These are phyloP conservation scores for Trichomonas gallinae DNA, from an alignment of 208 protist genomes.

Conservation along the genomic window DNA sequence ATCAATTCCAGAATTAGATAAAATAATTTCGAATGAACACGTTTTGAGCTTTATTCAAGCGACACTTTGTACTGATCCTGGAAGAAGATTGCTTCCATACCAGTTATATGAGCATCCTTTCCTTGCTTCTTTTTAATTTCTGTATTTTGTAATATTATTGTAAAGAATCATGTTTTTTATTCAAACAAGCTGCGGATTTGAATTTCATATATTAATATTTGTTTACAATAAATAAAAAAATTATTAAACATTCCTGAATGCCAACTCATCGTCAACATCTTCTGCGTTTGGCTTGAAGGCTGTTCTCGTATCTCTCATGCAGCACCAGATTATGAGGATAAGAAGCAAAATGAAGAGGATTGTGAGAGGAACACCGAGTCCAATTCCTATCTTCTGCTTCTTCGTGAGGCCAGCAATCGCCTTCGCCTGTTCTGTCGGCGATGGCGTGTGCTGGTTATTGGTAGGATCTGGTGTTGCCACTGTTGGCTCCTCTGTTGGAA, in stretches of 20 bases:
- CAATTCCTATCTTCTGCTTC: not conserved
- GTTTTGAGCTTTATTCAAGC: not conserved
- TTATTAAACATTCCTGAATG: not conserved
- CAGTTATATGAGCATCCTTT: not conserved
- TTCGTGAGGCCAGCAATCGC: not conserved
- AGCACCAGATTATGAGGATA: not conserved
- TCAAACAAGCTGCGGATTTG: too few species aligned
- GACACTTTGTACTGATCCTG: not conserved
- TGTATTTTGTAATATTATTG: too few species aligned
- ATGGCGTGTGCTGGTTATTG: not conserved
- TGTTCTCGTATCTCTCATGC: not conserved
- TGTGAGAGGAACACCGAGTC: not conserved
- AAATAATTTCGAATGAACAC: not conserved
- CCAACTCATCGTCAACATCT: not conserved
- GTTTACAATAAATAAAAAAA: not conserved
- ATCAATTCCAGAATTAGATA: not conserved
- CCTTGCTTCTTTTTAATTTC: not conserved
- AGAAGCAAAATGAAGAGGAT: not conserved
- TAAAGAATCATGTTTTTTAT: too few species aligned
- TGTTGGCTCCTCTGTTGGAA: too few species aligned
- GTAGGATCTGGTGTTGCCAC: not conserved
- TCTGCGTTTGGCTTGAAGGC: not conserved
- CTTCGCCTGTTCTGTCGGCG: not conserved
- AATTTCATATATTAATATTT: not conserved
- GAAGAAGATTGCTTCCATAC: not conserved